These are phyloP conservation scores for Phytophthora litchii DNA, from an alignment of 352 stramenopile genomes.

Conservation along the genomic window DNA sequence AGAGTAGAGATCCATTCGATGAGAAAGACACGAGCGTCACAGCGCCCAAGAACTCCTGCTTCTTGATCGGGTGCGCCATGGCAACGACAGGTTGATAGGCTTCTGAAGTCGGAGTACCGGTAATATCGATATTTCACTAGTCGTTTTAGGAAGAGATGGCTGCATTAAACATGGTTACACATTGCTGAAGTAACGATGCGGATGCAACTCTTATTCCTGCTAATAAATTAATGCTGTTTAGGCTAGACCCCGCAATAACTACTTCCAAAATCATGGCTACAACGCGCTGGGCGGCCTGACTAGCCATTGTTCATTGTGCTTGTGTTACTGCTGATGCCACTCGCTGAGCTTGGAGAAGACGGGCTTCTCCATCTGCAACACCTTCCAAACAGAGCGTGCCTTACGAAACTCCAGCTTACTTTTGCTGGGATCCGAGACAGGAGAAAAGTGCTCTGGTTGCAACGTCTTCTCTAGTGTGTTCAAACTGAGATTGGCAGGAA, in stretches of 20 bases:
- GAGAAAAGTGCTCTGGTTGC: constrained; percentile 53
- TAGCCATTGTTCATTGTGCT: constrained; percentile 6
- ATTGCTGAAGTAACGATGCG: constrained; percentile 7
- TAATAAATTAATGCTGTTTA: constrained; percentile 17
- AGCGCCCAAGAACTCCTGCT: constrained; percentile 82
- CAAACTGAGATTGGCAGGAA: constrained; percentile 37
- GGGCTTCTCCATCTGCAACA: constrained; percentile 71
- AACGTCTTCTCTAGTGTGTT: constrained; percentile 41
- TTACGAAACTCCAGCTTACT: constrained; percentile 84
- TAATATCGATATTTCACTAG: constrained; percentile 25
- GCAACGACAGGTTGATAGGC: neutral
- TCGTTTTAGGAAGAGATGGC: neutral
- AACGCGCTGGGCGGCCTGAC: neutral
- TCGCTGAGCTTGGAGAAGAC: constrained; percentile 56
- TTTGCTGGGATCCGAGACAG: constrained; percentile 70
- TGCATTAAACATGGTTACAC: constrained; percentile 25
- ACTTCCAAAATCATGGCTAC: too few species aligned
- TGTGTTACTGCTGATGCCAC: constrained; percentile 21
- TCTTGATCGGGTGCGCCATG: constrained; percentile 33
- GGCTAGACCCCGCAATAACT: constrained; percentile 10
- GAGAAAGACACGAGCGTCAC: constrained; percentile 86
- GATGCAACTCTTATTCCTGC: too few species aligned
- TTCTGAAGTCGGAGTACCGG: constrained; percentile 1
- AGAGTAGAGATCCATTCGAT: constrained; percentile 66
- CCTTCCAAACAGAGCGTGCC: constrained; percentile 55